Evolutionary conservation across 2,329 filamentous ascomycete species (phyloP), one percentile per base, ranked within the genome.

Genomic region (Scedosporium dehoogii): DNA sequence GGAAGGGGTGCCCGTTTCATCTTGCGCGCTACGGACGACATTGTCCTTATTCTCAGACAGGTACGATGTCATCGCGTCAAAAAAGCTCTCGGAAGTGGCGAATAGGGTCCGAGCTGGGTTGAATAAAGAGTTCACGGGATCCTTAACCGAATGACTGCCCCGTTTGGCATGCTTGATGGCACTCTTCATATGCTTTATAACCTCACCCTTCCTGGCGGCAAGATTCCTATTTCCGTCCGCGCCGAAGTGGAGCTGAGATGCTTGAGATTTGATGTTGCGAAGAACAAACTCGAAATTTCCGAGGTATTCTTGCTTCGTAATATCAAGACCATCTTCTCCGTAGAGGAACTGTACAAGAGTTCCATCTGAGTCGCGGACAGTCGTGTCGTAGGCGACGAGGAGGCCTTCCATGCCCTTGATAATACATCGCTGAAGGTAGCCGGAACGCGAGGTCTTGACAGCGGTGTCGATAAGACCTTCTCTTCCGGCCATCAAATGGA

Each of bases 381-480:
- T 96, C 7, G 88, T 92, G 70, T 99, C 94, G 72, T 99, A 97
- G 65, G 92, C 87, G 2, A 96, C 92, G 69, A 87, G 89, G 53
- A 97, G 81, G 3, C 94, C 94, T 75, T 99, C 94, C 89, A 99
- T 96, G 65, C 94, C 94, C 78, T 99, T 99, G 78, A 99, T 96
- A 65, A 99, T 82, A 81, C 94, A 99, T 72, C 96, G 84, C 73
- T 99, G 94, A 60, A 99, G 80, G 72, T 99, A 99, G 64, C 94
- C 96, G 29, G 94, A 97, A 71, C 94, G 88, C 9, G 93, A 96
- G 1, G 94, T 99, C 78, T 99, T 99, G 74, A 99, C 94, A 66
- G 94, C 94, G 21, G 94, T 99, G 82, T 99, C 94, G 72, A 99
- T 99, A 67, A 99, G 80, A 80, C 94, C 94, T 81, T 99, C 96